Base-by-base conservation (phyloP, 768 basidiomycete genomes). In the Hygrocybe coccinea region DNA sequence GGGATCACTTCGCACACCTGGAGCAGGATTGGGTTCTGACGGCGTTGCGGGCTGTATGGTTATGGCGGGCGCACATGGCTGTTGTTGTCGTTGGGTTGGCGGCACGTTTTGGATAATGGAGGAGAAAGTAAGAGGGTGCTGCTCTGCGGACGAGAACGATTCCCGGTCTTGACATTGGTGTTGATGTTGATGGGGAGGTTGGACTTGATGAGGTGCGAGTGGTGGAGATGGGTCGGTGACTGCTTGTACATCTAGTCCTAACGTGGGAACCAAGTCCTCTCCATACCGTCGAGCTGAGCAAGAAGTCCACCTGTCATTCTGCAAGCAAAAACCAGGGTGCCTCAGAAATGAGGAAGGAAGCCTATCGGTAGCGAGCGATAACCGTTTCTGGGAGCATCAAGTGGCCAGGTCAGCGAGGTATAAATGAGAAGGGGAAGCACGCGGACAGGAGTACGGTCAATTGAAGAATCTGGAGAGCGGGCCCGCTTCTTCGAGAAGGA, bases 211-310 rank as follows among this genome's bases (percentile, higher is more conserved):
- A 19, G 11, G 44, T 22, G 44, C 15, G 12, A 22, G 15, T 19
- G 44, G 17, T 22, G 45, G 33, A 47, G 46, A 14, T 36, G 21
- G 3, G 21, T 21, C 15, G 33, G 29, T 14, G 17, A 19, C 8
- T 19, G 17, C 17, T 19, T 22, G 44, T 12, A 46, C 5, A n/a
- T 19, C n/a, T 22, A 22, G 5, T 2, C n/a, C 5, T 21, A 17
- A 46, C 39, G 39, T 41, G 21, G 22, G 74, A 10, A 90, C 87
- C 89, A 87, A 91, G 63, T 90, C 87, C 56, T 89, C 88, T 8
- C 81, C 77, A 15, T 71, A 67, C 39, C 76, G 71, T 24, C 75
- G 67, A 61, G 77, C 74, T 60, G 70, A 73, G 63, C 14, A 22
- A 14, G 9, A 36, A n/a, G 29, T 38, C 25, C 25, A 24, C 29